These are phyloP conservation scores for Sechiopsis laciniata DNA, from an alignment of 306 rosid species.

Conservation along the genomic window DNA sequence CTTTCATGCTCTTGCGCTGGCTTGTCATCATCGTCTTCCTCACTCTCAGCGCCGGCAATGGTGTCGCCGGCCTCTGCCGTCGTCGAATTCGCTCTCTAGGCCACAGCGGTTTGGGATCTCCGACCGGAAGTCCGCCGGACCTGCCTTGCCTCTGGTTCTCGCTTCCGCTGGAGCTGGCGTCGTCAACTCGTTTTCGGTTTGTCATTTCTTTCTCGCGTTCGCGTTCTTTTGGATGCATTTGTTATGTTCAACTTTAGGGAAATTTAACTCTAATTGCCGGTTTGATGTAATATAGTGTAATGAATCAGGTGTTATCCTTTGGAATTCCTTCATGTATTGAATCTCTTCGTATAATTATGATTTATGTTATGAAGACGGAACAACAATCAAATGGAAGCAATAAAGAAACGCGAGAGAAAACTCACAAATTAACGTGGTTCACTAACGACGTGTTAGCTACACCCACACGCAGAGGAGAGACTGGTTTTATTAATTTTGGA, in stretches of 20 bases:
- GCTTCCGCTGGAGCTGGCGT: constrained; percentile 32
- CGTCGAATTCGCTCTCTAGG: constrained; percentile 18
- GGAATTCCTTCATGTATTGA: background rate
- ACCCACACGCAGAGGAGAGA: too few species aligned
- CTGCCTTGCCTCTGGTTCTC: constrained; percentile 14
- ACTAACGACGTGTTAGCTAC: too few species aligned
- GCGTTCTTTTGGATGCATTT: too few species aligned
- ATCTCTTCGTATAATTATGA: background rate
- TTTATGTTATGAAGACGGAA: too few species aligned
- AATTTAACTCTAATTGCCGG: background rate
- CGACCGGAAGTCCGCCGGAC: constrained; percentile 11
- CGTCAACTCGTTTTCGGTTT: constrained; percentile 44
- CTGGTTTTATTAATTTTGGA: too few species aligned
- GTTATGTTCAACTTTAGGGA: background rate
- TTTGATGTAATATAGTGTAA: too few species aligned
- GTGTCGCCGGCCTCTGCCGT: constrained; percentile 2
- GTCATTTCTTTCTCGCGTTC: background rate
- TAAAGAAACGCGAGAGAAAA: too few species aligned
- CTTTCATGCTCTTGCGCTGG: constrained; percentile 26
- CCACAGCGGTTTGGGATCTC: constrained; percentile 28
- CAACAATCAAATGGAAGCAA: too few species aligned
- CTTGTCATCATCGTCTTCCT: constrained; percentile 15
- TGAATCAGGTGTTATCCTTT: background rate
- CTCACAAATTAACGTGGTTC: too few species aligned
- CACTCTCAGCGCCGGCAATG: constrained; percentile 12